Evolutionary conservation across 2,329 filamentous ascomycete genomes (phyloP).

Genomic region (Fusarium veterinarium): DNA sequence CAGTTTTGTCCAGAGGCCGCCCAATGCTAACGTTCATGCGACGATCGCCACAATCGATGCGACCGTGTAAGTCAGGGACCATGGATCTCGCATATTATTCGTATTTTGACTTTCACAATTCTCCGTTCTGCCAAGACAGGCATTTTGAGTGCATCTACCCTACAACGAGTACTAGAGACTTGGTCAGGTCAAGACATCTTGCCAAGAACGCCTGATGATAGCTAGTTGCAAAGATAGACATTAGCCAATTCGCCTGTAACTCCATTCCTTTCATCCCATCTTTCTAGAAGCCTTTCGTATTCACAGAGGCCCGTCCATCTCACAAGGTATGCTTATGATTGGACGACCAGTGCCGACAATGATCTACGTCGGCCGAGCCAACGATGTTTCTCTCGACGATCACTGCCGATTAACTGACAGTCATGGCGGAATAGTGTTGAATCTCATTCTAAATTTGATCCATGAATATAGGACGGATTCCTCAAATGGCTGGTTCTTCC

Average conservation of each 20-base stretch:
- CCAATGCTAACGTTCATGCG: neutral
- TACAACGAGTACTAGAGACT: neutral
- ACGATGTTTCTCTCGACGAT: rapidly evolving
- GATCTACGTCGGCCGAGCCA: rapidly evolving
- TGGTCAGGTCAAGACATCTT: neutral
- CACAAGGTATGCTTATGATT: neutral
- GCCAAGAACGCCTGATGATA: neutral
- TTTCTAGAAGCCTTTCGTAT: neutral
- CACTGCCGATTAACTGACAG: no score
- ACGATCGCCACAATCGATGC: neutral
- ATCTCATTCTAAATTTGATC: neutral
- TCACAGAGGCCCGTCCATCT: no score
- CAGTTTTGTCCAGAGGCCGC: neutral
- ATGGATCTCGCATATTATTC: neutral
- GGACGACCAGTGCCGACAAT: rapidly evolving
- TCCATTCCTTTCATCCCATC: no score
- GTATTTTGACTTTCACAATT: neutral
- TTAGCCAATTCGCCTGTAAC: rapidly evolving
- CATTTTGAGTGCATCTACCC: neutral
- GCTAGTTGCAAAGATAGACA: neutral
- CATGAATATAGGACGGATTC: no score
- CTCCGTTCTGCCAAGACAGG: neutral
- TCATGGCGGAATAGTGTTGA: neutral
- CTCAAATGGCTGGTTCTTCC: no score
- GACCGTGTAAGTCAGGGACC: neutral